These are phyloP conservation scores for Amanita rubescens DNA, from an alignment of 768 basidiomycete genomes.

Conservation along the genomic window DNA sequence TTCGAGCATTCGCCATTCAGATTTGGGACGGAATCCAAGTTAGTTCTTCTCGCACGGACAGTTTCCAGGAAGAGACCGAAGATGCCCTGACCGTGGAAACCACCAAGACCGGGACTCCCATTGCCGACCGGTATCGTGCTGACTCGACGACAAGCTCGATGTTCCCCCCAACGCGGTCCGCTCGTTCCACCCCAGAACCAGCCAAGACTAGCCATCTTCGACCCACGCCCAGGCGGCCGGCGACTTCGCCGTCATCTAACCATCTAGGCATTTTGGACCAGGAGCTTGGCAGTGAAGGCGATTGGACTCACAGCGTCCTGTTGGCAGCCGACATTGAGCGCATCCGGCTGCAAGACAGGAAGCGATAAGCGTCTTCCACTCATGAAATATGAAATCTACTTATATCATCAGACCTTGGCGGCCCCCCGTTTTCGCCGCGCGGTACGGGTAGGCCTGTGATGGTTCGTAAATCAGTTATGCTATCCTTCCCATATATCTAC, in stretches of 20 bases:
- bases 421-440: background rate
- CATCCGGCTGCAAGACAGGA: slow-evolving; percentile 16
- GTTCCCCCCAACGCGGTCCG: no score
- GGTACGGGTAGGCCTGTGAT: background rate
- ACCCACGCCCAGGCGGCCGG: slow-evolving; percentile 17
- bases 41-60: slow-evolving; percentile 23
- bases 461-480: background rate
- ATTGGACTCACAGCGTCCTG: slow-evolving; percentile 72
- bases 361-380: background rate
- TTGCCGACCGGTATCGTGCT: slow-evolving; percentile 27
- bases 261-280: slow-evolving; percentile 41
- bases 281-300: slow-evolving; percentile 39
- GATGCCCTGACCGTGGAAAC: slow-evolving; percentile 9
- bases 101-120: slow-evolving; percentile 22
- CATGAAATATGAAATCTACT: background rate
- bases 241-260: slow-evolving; percentile 35
- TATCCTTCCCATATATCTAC: background rate
- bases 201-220: slow-evolving; percentile 17
- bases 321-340: slow-evolving; percentile 53
- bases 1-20: slow-evolving; percentile 49
- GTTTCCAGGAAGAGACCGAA: slow-evolving; percentile 1
- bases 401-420: background rate
- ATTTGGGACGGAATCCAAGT: slow-evolving; percentile 26
- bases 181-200: slow-evolving; percentile 8
- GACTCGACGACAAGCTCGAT: slow-evolving; percentile 16